Base-by-base conservation (phyloP, 2,329 filamentous ascomycete genomes). In the Neonectria hederae region DNA sequence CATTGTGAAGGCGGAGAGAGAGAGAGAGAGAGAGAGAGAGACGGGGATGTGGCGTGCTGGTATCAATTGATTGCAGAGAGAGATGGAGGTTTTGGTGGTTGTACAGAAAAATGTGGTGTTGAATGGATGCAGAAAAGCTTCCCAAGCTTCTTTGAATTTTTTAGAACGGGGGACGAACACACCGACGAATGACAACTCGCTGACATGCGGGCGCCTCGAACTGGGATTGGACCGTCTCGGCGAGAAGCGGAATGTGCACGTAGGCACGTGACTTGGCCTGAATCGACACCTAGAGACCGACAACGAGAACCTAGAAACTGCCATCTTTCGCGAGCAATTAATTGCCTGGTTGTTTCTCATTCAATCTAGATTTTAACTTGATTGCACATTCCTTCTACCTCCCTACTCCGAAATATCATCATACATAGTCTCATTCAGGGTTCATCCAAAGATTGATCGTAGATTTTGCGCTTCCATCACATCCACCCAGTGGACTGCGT, bases 1-100 rank as follows among this genome's bases (percentile, higher is more conserved):
- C 92, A 94, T 94, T 69, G 74, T 86, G 79, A 40, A 59, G 62
- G 9, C 17, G 61, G 57, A 46, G 62, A 28, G 53, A 58, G 9
- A 26, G 26, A 17, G n/a, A n/a, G n/a, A n/a, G n/a, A n/a, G n/a
- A n/a, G n/a, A n/a, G n/a, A n/a, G n/a, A n/a, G n/a, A n/a, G 26
- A 55, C 24, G 21, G 53, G 40, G 49, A 45, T 51, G 38, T 52
- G 52, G 7, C 28, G 43, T 49, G 48, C 53, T 65, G 57, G 55
- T 53, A 52, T 38, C 35, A 38, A 38, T 38, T 38, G 35, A n/a
- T n/a, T n/a, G n/a, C n/a, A n/a, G 13, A 56, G 57, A 68, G 56
- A 56, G 56, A 49, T 40, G 52, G 51, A 57, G 59, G 8, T 10
- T 19, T 14, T 65, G 65, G 65, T 72, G 63, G 65, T 58, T 49